A percentile compares a stretch with the other conserved stretches of the same genome.
Evolutionary conservation across 176 grass and related monocot genomes (phyloP).

Genomic region (Carex scoparia): DNA sequence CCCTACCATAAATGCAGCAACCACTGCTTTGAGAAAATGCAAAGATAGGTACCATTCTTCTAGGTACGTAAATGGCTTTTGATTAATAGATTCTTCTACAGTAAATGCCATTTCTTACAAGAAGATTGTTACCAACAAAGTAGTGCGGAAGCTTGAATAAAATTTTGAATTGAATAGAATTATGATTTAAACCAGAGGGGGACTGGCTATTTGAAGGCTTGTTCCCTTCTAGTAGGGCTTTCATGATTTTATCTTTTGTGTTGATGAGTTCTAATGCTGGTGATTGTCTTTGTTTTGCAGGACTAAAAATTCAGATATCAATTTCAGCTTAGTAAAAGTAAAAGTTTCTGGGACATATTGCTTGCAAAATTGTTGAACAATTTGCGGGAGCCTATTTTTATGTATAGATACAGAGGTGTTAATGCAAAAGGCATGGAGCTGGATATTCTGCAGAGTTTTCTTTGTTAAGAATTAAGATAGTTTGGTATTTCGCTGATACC

Average conservation of each 20-base stretch:
- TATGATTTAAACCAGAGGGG: background rate
- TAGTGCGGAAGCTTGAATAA: background rate
- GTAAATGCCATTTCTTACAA: background rate
- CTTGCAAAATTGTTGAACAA: background rate
- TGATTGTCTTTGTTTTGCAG: conserved; percentile 6
- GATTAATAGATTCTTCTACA: background rate
- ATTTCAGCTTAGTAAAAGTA: background rate
- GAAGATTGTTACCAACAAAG: background rate
- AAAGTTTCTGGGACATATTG: background rate
- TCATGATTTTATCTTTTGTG: background rate
- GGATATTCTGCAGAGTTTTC: conserved; percentile 4
- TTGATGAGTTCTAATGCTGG: background rate
- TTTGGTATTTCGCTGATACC: background rate
- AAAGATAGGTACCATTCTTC: conserved; percentile 2
- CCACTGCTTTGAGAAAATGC: conserved; percentile 47
- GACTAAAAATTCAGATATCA: background rate
- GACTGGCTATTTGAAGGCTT: background rate
- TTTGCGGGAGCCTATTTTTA: background rate
- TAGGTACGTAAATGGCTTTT: background rate
- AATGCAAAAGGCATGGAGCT: conserved; percentile 15
- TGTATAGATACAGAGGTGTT: conserved; percentile 5
- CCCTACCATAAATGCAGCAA: conserved; percentile 78
- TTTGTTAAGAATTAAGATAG: background rate
- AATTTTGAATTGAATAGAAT: background rate
- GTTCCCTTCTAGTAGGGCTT: background rate